These are phyloP conservation scores for Neolentinus lepideus DNA, from an alignment of 1,284 basidiomycete species.

Conservation along the genomic window DNA sequence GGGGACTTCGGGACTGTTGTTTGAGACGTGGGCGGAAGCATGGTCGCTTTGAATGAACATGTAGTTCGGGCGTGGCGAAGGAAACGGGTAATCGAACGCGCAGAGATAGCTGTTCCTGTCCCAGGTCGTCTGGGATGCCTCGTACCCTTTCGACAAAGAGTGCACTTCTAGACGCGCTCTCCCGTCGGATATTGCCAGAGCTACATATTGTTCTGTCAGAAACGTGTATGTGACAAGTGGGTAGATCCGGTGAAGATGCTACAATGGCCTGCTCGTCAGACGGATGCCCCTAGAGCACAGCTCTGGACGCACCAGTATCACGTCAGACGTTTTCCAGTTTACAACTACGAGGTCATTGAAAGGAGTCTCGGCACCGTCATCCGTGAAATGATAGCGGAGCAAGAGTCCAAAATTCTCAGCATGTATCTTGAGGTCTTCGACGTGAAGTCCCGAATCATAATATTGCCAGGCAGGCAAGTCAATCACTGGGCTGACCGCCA, in stretches of 20 bases:
- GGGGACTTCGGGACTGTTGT: neutral
- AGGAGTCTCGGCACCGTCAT: too few relatives aligned
- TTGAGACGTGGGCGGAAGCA: neutral
- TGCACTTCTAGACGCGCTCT: neutral
- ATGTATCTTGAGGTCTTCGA: neutral
- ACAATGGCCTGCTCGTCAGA: neutral
- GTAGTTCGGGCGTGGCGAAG: neutral
- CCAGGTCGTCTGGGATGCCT: neutral
- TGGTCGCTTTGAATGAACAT: neutral
- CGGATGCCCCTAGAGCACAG: slow-evolving; percentile 2
- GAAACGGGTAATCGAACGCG: neutral
- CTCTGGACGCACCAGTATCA: slow-evolving; percentile 40
- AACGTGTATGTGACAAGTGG: slow-evolving; percentile 36
- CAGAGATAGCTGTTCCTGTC: neutral
- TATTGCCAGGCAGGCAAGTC: slow-evolving; percentile 13
- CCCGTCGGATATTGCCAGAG: slow-evolving; percentile 20
- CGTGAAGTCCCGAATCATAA: neutral
- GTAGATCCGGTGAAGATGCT: neutral
- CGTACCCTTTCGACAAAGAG: neutral
- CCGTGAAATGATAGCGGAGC: neutral
- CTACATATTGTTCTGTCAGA: slow-evolving; percentile 32
- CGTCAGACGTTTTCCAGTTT: slow-evolving; percentile 20
- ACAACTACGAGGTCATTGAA: slow-evolving; percentile 12
- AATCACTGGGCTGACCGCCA: slow-evolving; percentile 26
- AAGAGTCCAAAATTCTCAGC: neutral